Percentiles rank a stretch among this genome's conserved stretches.
Conservation (phyloP, 305 asterid genomes). For the Rubia balearica region DNA sequence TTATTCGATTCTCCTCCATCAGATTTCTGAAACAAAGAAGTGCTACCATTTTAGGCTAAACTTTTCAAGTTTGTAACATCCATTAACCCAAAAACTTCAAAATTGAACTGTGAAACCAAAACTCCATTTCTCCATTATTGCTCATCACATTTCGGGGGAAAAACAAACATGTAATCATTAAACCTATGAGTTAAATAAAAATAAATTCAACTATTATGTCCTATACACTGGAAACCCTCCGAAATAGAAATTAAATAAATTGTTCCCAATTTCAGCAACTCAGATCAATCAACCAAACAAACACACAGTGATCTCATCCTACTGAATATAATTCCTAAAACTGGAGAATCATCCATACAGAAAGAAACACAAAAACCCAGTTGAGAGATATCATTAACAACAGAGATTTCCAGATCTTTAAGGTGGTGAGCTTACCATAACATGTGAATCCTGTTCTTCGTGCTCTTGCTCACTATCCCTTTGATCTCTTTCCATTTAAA, state of each 20-base stretch:
- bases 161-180: not conserved
- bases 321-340: not conserved
- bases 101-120: not conserved
- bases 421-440: constrained; percentile 27
- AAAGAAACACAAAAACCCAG: not conserved
- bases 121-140: not conserved
- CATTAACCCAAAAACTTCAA: not conserved
- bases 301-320: not conserved
- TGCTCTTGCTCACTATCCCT: constrained; percentile 10
- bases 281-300: not conserved
- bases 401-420: not conserved
- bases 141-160: not conserved
- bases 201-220: not conserved
- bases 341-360: not conserved
- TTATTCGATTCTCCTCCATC: constrained; percentile 28
- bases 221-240: not conserved
- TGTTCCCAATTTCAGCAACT: not conserved
- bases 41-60: not conserved
- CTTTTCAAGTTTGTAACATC: not conserved
- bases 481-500: constrained; percentile 21
- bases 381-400: not conserved
- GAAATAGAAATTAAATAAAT: not conserved
- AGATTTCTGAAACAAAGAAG: constrained; percentile 22
- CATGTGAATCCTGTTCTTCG: constrained; percentile 34
- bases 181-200: not conserved